Evolutionary conservation across 2,329 filamentous ascomycete species (phyloP).

Genomic region (Paramyrothecium sp.): DNA sequence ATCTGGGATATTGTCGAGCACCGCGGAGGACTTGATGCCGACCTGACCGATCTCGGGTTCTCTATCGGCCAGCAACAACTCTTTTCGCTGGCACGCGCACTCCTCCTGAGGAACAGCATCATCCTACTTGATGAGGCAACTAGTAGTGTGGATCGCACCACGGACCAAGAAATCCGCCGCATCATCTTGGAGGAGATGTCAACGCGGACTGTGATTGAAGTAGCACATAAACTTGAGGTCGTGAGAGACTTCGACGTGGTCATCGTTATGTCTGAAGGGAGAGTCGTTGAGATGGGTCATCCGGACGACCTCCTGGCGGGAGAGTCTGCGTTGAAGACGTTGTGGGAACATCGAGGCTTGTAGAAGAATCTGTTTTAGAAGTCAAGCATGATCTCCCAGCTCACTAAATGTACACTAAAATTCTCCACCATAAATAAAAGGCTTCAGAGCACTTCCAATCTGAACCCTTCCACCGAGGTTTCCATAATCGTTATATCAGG

Average conservation of each 20-base stretch:
- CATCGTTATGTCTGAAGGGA: conserved; percentile 24
- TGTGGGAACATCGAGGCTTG: conserved; percentile 12
- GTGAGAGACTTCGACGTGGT: conserved; percentile 22
- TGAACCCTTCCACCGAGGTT: no score
- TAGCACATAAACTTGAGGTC: conserved; percentile 25
- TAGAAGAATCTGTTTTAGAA: no score
- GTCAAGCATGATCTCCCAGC: no score
- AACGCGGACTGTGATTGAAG: conserved; percentile 23
- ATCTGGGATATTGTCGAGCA: conserved; percentile 37
- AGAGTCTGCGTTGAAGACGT: conserved; percentile 14
- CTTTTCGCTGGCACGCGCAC: conserved; percentile 44
- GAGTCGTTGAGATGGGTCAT: conserved; percentile 20
- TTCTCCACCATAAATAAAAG: no score
- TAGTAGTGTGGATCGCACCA: conserved; percentile 26
- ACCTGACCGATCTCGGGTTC: conserved; percentile 28
- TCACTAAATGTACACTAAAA: no score
- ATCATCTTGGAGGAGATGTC: conserved; percentile 17
- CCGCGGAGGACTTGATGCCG: conserved; percentile 33
- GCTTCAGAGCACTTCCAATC: no score
- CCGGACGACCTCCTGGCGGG: conserved; percentile 20
- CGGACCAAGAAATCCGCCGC: conserved; percentile 20
- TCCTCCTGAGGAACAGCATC: conserved; percentile 30
- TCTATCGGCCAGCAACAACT: conserved; percentile 47
- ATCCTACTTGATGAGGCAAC: conserved; percentile 29
- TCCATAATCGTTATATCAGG: no score